Evolutionary conservation across 2,329 filamentous ascomycete species (phyloP).

Genomic region (Sphaerulina populicola): DNA sequence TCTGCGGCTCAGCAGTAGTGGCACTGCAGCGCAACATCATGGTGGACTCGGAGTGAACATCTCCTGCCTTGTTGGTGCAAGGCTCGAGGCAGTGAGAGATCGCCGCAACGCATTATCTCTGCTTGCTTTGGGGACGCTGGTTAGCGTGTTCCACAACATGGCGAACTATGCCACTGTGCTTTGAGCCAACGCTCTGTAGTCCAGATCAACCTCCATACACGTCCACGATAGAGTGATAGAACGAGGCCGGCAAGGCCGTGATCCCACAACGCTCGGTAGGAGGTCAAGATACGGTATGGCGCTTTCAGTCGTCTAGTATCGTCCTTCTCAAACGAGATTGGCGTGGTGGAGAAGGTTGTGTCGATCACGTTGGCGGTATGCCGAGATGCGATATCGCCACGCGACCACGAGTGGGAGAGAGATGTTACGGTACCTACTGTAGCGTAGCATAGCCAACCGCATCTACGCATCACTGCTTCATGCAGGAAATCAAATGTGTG

Average conservation of each 20-base stretch:
- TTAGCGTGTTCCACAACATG: no score
- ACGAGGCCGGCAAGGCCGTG: no score
- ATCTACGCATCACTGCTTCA: background rate
- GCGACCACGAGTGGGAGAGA: background rate
- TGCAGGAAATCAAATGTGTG: no score
- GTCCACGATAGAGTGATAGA: no score
- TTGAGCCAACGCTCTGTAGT: no score
- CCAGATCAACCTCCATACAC: no score
- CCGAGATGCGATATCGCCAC: conserved; percentile 1
- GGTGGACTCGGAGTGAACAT: background rate
- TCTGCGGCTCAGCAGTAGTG: background rate
- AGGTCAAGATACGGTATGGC: background rate
- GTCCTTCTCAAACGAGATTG: background rate
- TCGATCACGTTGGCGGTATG: background rate
- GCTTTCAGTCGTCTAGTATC: no score
- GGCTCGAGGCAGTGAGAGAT: no score
- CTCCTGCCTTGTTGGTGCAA: background rate
- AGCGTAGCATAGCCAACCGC: background rate
- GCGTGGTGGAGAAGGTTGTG: background rate
- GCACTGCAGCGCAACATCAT: background rate
- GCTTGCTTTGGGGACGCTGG: no score
- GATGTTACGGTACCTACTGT: no score
- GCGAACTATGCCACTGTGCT: no score
- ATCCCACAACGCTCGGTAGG: background rate
- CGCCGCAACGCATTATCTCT: no score